Evolutionary conservation across 208 protist genomes (phyloP), one percentile per base, ranked within the genome.

Genomic region (Hexamita inflata): DNA sequence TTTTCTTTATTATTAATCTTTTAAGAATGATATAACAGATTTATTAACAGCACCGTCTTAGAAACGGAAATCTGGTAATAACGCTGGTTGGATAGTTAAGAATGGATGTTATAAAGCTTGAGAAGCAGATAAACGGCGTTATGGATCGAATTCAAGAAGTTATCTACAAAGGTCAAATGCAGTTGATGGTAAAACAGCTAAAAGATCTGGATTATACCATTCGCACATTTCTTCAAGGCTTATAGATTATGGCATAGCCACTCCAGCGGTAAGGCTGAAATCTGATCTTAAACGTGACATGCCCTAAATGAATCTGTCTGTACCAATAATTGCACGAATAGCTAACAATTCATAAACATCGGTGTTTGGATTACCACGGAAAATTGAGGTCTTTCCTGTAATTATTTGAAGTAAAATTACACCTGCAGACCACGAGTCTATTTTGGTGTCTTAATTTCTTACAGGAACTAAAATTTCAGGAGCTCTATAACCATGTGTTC

Each of bases 401-500:
- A 75, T 24, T 28, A 75, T 75, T 34, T 75, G 41, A 26, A 75
- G 11, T n/a, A 75, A 34, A 34, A 75, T 60, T 24, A 75, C 68
- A 61, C 68, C 68, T 4, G 45, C 68, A 60, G 26, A 39, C 68
- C 68, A 75, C 40, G 38, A 59, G 34, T 75, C 68, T 35, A 75
- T 75, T n/a, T 60, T 60, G 11, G 26, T 9, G 9, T 13, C 35
- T 38, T 70, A 38, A 38, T 70, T 70, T 7, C 9, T 7, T 30
- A 70, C 64, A 30, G 64, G 64, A 49, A 70, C 64, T 34, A 78
- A 38, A 57, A 78, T 68, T 42, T 78, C 75, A 4, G 75, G 75
- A 24, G 75, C 49, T 7, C 75, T 19, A 29, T 75, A 78, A 28
- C 75, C 75, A n/a, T 74, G 75, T 35, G 75, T 78, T 11, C 75